Percentiles rank a stretch among this genome's conserved stretches.
Conservation (phyloP, 495 filamentous ascomycete genomes). For the Lepidopterella palustris region DNA sequence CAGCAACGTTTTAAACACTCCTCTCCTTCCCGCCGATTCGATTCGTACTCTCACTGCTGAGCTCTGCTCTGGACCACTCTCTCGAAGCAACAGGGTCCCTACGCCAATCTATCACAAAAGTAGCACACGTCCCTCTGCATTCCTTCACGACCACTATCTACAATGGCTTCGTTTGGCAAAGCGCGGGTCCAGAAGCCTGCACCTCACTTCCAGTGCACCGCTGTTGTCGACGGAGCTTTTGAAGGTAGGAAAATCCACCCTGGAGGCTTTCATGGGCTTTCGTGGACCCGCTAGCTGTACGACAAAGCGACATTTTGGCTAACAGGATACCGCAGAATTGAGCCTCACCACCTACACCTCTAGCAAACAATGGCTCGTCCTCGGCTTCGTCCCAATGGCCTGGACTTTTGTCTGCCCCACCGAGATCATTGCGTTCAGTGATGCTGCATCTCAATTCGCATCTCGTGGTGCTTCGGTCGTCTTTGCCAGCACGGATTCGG, state of each 20-base stretch:
- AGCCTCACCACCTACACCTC: constrained; percentile 39
- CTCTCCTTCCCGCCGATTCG: neutral
- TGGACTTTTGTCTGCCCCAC: constrained; percentile 51
- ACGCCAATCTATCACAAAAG: neutral
- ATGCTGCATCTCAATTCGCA: constrained; percentile 40
- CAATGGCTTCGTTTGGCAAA: constrained; percentile 25
- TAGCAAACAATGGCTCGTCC: constrained; percentile 45
- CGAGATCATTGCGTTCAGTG: constrained; percentile 48
- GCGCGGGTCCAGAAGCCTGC: constrained; percentile 50
- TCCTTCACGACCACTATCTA: neutral
- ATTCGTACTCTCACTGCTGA: neutral
- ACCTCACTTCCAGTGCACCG: constrained; percentile 37
- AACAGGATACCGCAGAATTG: constrained; percentile 31
- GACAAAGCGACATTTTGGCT: neutral
- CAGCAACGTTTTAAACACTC: neutral
- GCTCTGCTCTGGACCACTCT: neutral
- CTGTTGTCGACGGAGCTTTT: constrained; percentile 32
- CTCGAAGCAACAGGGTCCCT: neutral
- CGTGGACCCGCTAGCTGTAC: neutral
- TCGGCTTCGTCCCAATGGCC: constrained; percentile 48
- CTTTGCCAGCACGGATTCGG: constrained; percentile 44
- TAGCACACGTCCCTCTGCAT: neutral
- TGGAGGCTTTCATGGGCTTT: neutral
- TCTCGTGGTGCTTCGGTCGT: constrained; percentile 44
- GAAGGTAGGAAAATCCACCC: constrained; percentile 23